Conservation (phyloP, 2,329 filamentous ascomycete species). For the Arthrobotrys sphaeroides region DNA sequence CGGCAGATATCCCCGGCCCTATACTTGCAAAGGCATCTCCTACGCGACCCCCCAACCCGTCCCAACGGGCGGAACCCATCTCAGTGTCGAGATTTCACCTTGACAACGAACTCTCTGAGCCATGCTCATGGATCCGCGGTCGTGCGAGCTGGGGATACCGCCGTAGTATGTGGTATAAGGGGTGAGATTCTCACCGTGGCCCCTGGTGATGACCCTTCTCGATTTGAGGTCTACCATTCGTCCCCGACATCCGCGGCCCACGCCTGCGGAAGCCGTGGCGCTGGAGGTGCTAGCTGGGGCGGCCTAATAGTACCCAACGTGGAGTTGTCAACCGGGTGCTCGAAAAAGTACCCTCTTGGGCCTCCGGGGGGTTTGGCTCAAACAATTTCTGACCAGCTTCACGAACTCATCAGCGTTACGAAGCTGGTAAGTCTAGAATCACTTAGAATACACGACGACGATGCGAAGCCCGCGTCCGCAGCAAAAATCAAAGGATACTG, state of each 20-base stretch:
- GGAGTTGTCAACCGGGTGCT: slow-evolving; percentile 88
- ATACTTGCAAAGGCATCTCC: slow-evolving; percentile 87
- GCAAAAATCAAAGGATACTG: slow-evolving; percentile 82
- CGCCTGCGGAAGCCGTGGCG: slow-evolving; percentile 55
- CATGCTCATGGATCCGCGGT: slow-evolving; percentile 91
- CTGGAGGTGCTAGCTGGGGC: slow-evolving; percentile 65
- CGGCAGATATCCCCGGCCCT: slow-evolving; percentile 88
- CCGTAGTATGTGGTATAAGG: slow-evolving; percentile 91
- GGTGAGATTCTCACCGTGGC: slow-evolving; percentile 81
- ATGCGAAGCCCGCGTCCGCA: slow-evolving; percentile 58
- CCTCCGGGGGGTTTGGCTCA: slow-evolving; percentile 71
- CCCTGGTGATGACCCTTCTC: slow-evolving; percentile 71
- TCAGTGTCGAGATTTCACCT: slow-evolving; percentile 75
- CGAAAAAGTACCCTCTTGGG: slow-evolving; percentile 84
- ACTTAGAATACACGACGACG: slow-evolving; percentile 55
- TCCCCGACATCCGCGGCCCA: slow-evolving; percentile 60
- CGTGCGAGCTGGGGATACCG: slow-evolving; percentile 86
- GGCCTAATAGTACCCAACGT: slow-evolving; percentile 90
- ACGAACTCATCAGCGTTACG: slow-evolving; percentile 56
- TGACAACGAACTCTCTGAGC: slow-evolving; percentile 84
- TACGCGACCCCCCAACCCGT: slow-evolving; percentile 70
- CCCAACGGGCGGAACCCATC: slow-evolving; percentile 81
- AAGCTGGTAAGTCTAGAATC: slow-evolving; percentile 51
- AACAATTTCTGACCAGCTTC: slow-evolving; percentile 79
- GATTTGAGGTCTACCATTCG: slow-evolving; percentile 55